Conservation (phyloP, 2,329 filamentous ascomycete genomes). For the Talaromyces piceae region DNA sequence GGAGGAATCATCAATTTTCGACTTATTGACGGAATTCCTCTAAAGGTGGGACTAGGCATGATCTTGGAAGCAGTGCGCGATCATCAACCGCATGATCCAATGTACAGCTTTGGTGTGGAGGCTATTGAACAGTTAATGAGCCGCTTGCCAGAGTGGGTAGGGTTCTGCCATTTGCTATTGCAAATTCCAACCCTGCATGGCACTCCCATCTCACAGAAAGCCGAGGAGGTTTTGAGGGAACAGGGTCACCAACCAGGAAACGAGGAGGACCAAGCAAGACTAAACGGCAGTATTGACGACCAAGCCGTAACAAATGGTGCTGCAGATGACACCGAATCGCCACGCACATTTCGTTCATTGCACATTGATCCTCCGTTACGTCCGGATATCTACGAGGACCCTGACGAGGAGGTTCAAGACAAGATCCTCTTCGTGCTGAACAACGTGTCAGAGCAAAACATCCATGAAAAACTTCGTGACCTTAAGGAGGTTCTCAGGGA, state of each 20-base stretch:
- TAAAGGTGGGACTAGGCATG: conserved; percentile 94
- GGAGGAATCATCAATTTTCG: conserved; percentile 94
- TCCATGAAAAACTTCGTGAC: conserved; percentile 76
- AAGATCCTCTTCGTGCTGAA: conserved; percentile 94
- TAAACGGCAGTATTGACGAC: conserved; percentile 34
- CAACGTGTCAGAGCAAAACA: conserved; percentile 85
- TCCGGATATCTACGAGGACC: conserved; percentile 66
- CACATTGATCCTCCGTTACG: conserved; percentile 63
- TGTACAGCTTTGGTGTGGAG: conserved; percentile 98
- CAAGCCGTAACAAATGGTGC: conserved; percentile 61
- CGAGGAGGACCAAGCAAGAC: conserved; percentile 42
- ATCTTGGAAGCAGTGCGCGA: conserved; percentile 93
- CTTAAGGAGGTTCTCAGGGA: conserved; percentile 70
- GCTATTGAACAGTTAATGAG: conserved; percentile 81
- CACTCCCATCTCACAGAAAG: conserved; percentile 76
- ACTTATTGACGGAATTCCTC: conserved; percentile 78
- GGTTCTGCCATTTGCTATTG: conserved; percentile 78
- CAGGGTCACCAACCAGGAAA: conserved; percentile 52
- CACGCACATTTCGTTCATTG: conserved; percentile 69
- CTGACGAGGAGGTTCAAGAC: conserved; percentile 76
- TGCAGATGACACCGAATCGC: conserved; percentile 53
- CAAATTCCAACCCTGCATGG: conserved; percentile 74
- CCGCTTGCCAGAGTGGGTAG: conserved; percentile 88
- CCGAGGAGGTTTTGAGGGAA: conserved; percentile 69
- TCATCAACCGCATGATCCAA: conserved; percentile 71